A percentile compares a stretch with the other conserved stretches of the same genome.
phyloP scores from a whole-genome alignment of 2,329 filamentous ascomycete genomes.

The Monilinia vaccinii-corymbosi region DNA sequence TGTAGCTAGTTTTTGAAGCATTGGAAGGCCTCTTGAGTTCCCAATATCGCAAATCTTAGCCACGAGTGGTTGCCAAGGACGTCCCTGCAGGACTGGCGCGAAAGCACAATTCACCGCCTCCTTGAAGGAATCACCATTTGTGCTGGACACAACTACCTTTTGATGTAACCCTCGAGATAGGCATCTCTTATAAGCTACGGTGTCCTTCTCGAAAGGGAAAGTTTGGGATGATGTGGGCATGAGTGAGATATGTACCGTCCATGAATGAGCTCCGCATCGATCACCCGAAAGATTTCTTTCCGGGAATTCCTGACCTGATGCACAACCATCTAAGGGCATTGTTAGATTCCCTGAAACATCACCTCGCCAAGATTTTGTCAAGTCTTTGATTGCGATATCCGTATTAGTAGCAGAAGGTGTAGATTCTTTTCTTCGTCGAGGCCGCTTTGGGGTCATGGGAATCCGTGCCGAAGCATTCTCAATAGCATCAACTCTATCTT shows the following conservation, averaged over 20 bases:
- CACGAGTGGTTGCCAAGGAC: slow-evolving; percentile 49
- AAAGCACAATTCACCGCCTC: slow-evolving; percentile 43
- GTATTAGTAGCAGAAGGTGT: slow-evolving; percentile 20
- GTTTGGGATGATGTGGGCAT: slow-evolving; percentile 44
- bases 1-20: slow-evolving; percentile 45
- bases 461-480: slow-evolving; percentile 13
- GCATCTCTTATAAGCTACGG: slow-evolving; percentile 51
- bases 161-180: slow-evolving; percentile 51
- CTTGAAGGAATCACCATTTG: slow-evolving; percentile 40
- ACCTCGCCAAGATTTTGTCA: slow-evolving; percentile 10
- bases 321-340: background rate
- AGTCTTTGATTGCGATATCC: slow-evolving; percentile 9
- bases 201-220: slow-evolving; percentile 54
- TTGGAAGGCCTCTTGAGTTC: slow-evolving; percentile 45
- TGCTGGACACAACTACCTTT: slow-evolving; percentile 44
- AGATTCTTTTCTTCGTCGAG: slow-evolving; percentile 24
- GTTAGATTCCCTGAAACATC: background rate
- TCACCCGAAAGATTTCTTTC: slow-evolving; percentile 17
- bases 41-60: slow-evolving; percentile 48
- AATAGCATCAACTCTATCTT: slow-evolving; percentile 26
- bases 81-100: slow-evolving; percentile 38
- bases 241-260: slow-evolving; percentile 53
- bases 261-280: slow-evolving; percentile 33
- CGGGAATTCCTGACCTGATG: slow-evolving; percentile 18
- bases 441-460: slow-evolving; percentile 6